A percentile compares a stretch with the other conserved stretches of the same genome.
Evolutionary conservation across 73 alveolate species (phyloP).

Genomic region (Strombidium stylifer): DNA sequence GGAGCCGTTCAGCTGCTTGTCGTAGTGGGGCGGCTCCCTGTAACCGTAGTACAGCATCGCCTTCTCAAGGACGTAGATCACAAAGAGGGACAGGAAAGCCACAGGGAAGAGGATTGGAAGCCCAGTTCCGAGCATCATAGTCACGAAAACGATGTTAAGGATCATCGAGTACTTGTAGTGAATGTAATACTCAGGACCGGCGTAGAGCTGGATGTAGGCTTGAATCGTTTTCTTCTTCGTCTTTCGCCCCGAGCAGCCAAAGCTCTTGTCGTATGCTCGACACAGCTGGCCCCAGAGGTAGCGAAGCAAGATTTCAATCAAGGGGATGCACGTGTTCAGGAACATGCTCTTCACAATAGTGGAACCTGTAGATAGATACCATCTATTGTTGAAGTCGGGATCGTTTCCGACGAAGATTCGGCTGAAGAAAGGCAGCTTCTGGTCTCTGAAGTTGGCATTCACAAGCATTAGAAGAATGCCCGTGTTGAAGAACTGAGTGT

Average conservation of each 20-base stretch:
- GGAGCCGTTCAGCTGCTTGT: conserved; percentile 48
- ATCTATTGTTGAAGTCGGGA: conserved; percentile 34
- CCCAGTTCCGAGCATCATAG: conserved; percentile 63
- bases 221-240: conserved; percentile 55
- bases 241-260: neutral
- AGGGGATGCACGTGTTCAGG: conserved; percentile 34
- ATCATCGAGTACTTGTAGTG: conserved; percentile 57
- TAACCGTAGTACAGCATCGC: conserved; percentile 37
- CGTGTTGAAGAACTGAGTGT: conserved; percentile 5
- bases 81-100: conserved; percentile 38
- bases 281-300: neutral
- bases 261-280: conserved; percentile 28
- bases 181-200: conserved; percentile 62
- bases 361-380: conserved; percentile 38
- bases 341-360: conserved; percentile 33
- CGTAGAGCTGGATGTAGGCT: conserved; percentile 47
- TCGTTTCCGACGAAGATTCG: conserved; percentile 44
- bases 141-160: conserved; percentile 50
- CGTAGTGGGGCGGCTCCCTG: conserved; percentile 67
- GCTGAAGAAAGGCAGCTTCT: neutral
- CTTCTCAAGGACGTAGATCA: conserved; percentile 42
- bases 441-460: neutral
- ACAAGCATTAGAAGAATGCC: conserved; percentile 5
- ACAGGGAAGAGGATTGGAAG: conserved; percentile 62
- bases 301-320: conserved; percentile 18